These are phyloP conservation scores for Cladophialophora yegresii DNA, from an alignment of 2,329 filamentous ascomycete species.

Conservation along the genomic window DNA sequence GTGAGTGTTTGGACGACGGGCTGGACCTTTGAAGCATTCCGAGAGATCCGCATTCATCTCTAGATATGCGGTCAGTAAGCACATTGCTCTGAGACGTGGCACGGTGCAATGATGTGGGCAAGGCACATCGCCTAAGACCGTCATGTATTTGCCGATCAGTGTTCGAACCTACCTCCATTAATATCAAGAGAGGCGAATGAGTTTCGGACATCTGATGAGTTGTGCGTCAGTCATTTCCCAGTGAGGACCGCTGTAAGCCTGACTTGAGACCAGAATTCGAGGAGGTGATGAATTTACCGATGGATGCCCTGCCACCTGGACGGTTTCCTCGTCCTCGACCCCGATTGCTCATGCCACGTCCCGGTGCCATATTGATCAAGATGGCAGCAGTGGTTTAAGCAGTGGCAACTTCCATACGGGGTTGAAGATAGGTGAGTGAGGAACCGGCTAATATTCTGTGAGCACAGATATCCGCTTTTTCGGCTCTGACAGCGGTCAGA, in stretches of 20 bases:
- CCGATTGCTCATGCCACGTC: not conserved
- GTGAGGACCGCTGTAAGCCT: not conserved
- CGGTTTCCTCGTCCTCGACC: slow-evolving; percentile 9
- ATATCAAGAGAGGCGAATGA: slow-evolving; percentile 4
- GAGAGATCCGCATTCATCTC: slow-evolving; percentile 34
- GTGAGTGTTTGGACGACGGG: slow-evolving; percentile 13
- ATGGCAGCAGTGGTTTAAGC: not conserved
- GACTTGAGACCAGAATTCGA: not conserved
- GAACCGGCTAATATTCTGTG: not conserved
- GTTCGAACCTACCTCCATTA: slow-evolving; percentile 1
- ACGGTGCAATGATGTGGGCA: not conserved
- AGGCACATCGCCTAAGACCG: not conserved
- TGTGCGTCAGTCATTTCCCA: not conserved
- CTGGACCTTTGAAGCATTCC: slow-evolving; percentile 30
- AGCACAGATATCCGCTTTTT: not conserved
- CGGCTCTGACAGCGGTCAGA: not conserved
- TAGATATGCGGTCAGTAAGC: slow-evolving; percentile 7
- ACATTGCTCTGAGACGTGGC: not conserved
- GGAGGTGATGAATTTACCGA: slow-evolving; percentile 1
- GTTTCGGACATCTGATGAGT: not conserved
- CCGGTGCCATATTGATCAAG: not conserved
- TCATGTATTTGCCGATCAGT: not conserved
- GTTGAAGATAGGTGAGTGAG: not conserved
- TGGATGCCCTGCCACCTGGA: not conserved
- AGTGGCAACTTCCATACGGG: not conserved